A percentile compares a stretch with the other conserved stretches of the same genome.
Evolutionary conservation across 805 yeast species (phyloP).

Genomic region (Nakazawaea molendinolei): DNA sequence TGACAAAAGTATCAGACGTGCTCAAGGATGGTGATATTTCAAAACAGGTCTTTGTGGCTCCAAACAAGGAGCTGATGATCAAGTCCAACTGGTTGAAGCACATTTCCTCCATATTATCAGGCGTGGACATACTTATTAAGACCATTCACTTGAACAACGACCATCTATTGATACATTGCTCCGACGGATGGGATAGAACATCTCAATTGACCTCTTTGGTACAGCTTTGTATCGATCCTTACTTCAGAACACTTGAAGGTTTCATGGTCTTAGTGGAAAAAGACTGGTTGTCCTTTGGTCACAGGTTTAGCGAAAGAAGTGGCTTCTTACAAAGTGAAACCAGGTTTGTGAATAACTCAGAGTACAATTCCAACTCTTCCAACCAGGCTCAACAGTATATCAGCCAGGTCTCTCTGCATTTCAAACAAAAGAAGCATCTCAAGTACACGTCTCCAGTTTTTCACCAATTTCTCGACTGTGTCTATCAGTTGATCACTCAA

Average conservation of each 20-base stretch:
- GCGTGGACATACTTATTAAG: slow-evolving; percentile 72
- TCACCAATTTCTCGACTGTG: slow-evolving; percentile 89
- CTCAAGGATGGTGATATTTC: slow-evolving; percentile 64
- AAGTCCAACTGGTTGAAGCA: slow-evolving; percentile 79
- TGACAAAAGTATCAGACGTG: slow-evolving; percentile 53
- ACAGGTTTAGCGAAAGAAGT: slow-evolving; percentile 75
- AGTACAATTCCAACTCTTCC: slow-evolving; percentile 21
- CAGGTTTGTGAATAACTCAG: slow-evolving; percentile 37
- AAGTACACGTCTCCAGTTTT: slow-evolving; percentile 84
- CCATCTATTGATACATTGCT: slow-evolving; percentile 84
- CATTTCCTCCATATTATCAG: slow-evolving; percentile 57
- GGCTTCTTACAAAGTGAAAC: slow-evolving; percentile 64
- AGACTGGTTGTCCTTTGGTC: slow-evolving; percentile 95
- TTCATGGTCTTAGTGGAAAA: slow-evolving; percentile 82
- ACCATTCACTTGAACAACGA: slow-evolving; percentile 79
- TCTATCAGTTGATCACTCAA: slow-evolving; percentile 71
- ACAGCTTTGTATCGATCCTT: slow-evolving; percentile 86
- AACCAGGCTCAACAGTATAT: slow-evolving; percentile 37
- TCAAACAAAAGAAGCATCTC: slow-evolving; percentile 40
- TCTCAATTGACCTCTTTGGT: slow-evolving; percentile 81
- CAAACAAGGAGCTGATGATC: slow-evolving; percentile 49
- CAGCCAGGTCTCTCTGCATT: slow-evolving; percentile 42
- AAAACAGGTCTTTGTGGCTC: slow-evolving; percentile 24
- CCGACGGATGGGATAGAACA: slow-evolving; percentile 99
- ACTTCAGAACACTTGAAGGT: slow-evolving; percentile 81